Evolutionary conservation across 2,329 filamentous ascomycete genomes (phyloP).

Genomic region (Colletotrichum higginsianum): DNA sequence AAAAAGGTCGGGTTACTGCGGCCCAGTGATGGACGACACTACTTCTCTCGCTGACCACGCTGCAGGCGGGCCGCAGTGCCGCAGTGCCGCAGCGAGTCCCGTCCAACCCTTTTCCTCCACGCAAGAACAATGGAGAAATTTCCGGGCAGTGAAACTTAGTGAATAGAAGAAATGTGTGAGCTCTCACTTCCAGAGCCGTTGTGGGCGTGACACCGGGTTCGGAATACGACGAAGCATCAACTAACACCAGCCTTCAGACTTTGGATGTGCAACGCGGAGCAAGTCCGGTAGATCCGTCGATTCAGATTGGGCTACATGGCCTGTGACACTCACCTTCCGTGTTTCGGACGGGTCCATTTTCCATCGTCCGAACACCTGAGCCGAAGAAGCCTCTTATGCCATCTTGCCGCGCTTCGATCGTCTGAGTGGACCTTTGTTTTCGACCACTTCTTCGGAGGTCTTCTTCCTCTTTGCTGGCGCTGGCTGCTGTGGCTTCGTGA

Average conservation of each 20-base stretch:
- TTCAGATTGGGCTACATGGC: conserved; percentile 42
- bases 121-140: conserved; percentile 18
- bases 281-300: conserved; percentile 39
- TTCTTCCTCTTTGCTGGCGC: conserved; percentile 45
- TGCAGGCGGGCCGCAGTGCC: conserved; percentile 35
- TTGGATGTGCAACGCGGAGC: not conserved
- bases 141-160: not conserved
- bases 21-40: conserved; percentile 17
- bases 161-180: not conserved
- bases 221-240: conserved; percentile 1
- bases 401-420: conserved; percentile 49
- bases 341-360: not conserved
- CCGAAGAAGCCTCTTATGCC: conserved; percentile 35
- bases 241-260: not conserved
- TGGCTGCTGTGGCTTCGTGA: conserved; percentile 31
- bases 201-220: conserved; percentile 2
- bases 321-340: not conserved
- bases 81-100: conserved; percentile 30
- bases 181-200: not conserved
- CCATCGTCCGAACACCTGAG: conserved; percentile 16
- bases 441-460: conserved; percentile 38
- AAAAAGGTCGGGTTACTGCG: conserved; percentile 33
- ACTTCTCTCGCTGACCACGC: conserved; percentile 21
- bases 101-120: not conserved
- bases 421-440: conserved; percentile 44